These are phyloP conservation scores for Teunomyces gatunensis DNA, from an alignment of 805 yeast species.

Conservation along the genomic window DNA sequence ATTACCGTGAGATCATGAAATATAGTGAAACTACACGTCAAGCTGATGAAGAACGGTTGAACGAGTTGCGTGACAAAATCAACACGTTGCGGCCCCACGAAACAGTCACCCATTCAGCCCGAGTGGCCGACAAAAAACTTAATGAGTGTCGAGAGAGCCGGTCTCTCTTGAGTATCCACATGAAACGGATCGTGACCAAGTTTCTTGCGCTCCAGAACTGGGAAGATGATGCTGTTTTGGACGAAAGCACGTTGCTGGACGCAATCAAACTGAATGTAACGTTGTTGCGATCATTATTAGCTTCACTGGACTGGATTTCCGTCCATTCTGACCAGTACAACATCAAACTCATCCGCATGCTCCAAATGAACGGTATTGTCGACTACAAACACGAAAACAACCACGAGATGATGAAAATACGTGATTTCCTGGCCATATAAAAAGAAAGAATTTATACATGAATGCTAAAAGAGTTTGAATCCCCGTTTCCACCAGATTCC, in stretches of 20 bases:
- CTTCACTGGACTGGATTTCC: slow-evolving; percentile 1
- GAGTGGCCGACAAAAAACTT: background rate
- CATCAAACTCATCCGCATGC: slow-evolving; percentile 4
- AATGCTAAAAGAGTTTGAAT: slow-evolving; percentile 17
- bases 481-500: slow-evolving; percentile 31
- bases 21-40: background rate
- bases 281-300: slow-evolving; percentile 5
- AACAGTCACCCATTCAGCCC: background rate
- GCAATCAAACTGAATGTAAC: slow-evolving; percentile 11
- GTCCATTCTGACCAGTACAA: background rate
- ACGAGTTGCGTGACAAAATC: background rate
- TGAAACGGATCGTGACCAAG: slow-evolving; percentile 18
- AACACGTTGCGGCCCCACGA: background rate
- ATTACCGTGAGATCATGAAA: slow-evolving; percentile 3
- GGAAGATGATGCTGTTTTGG: slow-evolving; percentile 17
- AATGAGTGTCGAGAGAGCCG: slow-evolving; percentile 8
- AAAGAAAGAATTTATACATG: background rate
- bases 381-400: slow-evolving; percentile 3
- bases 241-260: slow-evolving; percentile 13
- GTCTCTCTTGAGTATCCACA: slow-evolving; percentile 11
- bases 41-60: background rate
- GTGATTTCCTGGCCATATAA: slow-evolving; percentile 2
- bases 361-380: slow-evolving; percentile 11
- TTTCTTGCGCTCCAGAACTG: slow-evolving; percentile 21
- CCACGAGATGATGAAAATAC: background rate